Evolutionary conservation across 2,329 filamentous ascomycete genomes (phyloP), one percentile per base, ranked within the genome.

Genomic region (Arachnopeziza araneosa): DNA sequence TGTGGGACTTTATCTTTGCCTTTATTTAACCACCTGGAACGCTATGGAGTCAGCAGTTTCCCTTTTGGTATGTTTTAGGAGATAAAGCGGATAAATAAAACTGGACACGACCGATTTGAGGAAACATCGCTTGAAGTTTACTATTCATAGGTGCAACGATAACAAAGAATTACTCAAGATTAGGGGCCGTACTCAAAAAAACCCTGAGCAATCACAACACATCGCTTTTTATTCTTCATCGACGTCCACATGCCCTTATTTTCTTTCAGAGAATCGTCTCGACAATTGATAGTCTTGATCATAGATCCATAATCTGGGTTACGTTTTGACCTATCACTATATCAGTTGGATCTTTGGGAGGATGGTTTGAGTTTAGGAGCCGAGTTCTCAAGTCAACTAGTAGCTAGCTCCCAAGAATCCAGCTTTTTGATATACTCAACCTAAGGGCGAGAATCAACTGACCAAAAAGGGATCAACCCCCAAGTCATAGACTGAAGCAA

Each of bases 401-500:
- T 17, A 19, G 17, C 12, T 14, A 44, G 4, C 36, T 30, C 9
- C 17, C 36, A 44, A 44, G 6, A 44, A 17, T 44, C 10, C 36
- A 44, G 36, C 36, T 14, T 19, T 19, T 44, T 19, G 6, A 44
- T 44, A 17, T 44, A 44, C 10, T 17, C 17, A 19, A 44, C 2
- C 4, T 44, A 3, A 19, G 36, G 36, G 36, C 10, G 12, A 44
- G 17, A 14, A 44, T 44, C 10, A 30, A 30, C 26, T 30, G 6
- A 44, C 36, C 93, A 98, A 74, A 88, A 96, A 0, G 95, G 93
- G 17, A 98, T 80, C 7, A 99, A 81, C 0, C 93, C 95, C 95
- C 95, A 99, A 81, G 91, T 93, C 90, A 98, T 98, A 1, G 86
- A 81, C 72, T 97, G 92, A 9, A 99, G 78, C 73, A 90, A 93